Conservation (phyloP, 441 rosid genomes). For the Croton setiger region DNA sequence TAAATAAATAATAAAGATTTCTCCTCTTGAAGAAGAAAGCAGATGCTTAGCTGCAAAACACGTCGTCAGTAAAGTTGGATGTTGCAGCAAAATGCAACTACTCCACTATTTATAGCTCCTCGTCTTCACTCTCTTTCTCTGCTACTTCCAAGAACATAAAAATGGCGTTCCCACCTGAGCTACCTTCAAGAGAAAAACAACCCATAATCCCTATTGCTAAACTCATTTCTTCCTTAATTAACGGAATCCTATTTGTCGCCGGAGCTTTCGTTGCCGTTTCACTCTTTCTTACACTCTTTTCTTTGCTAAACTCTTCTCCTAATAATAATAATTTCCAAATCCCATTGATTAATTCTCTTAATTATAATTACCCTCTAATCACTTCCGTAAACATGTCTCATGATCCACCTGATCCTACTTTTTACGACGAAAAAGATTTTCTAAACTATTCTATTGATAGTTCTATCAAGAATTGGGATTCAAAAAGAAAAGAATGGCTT, state of each 20-base stretch:
- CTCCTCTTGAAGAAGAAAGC: no score
- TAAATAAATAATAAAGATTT: no score
- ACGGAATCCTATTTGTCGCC: slow-evolving; percentile 8
- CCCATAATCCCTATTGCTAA: neutral
- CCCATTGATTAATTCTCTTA: neutral
- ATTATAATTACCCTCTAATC: neutral
- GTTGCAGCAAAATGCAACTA: no score
- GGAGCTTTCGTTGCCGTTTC: slow-evolving; percentile 7
- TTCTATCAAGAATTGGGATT: slow-evolving; percentile 61
- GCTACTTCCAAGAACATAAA: neutral
- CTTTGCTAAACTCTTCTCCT: neutral
- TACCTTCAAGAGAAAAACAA: neutral
- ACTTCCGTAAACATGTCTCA: neutral
- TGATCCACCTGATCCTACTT: slow-evolving; percentile 50
- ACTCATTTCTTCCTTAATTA: neutral
- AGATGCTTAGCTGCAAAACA: no score
- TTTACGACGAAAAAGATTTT: slow-evolving; percentile 62
- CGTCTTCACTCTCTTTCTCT: neutral
- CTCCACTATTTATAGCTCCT: neutral
- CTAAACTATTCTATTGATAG: slow-evolving; percentile 51
- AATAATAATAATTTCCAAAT: neutral
- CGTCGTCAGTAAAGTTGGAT: no score
- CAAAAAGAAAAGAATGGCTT: slow-evolving; percentile 65
- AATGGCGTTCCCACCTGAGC: neutral
- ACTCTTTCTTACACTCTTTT: neutral